Base-by-base conservation (phyloP, 345 rosid genomes). In the Acer negundo region DNA sequence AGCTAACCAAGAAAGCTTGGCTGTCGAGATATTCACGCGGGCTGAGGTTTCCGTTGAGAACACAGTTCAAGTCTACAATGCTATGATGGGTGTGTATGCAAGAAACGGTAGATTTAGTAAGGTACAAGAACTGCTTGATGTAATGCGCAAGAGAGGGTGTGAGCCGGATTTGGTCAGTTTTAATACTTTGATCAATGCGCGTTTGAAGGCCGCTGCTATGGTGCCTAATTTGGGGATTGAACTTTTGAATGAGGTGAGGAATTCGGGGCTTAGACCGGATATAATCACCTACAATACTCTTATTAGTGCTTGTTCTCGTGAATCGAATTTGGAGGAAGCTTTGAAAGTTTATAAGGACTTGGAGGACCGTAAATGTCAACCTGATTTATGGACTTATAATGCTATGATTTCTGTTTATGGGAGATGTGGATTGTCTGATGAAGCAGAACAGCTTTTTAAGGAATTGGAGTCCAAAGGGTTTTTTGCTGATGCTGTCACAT, bases 331-430 rank as follows among this genome's bases (percentile, higher is more conserved):
- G 90, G 94, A 88, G 46, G 97, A 88, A 78, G 97, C 95, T 1
- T 77, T 72, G 79, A 92, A 85, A 80, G 89, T 92, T 87, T 92
- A 84, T 75, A 87, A 82, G 49, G 92, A 95, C 69, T 87, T 95
- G 97, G 95, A 89, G 85, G 78, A 77, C n/a, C 82, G 81, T 83
- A 77, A 78, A 9, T 95, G 99, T 78, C 94, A 90, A 79, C 96
- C 98, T 80, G 99, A 93, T 76, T 78, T 95, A 62, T 95, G 99
- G 99, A 95, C 99, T 73, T 95, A 95, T 72, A 95, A 95, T 82
- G 92, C 98, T 23, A 93, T 95, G 97, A 93, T 93, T 72, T 95
- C 99, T 0, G 97, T 93, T 47, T 93, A 84, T 77, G 97, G 93
- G 19, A 89, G 95, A 83, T 95, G 99, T 81, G 93, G 98, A 19